Evolutionary conservation across 2,329 filamentous ascomycete genomes (phyloP).

Genomic region (Aureobasidium melanogenum): DNA sequence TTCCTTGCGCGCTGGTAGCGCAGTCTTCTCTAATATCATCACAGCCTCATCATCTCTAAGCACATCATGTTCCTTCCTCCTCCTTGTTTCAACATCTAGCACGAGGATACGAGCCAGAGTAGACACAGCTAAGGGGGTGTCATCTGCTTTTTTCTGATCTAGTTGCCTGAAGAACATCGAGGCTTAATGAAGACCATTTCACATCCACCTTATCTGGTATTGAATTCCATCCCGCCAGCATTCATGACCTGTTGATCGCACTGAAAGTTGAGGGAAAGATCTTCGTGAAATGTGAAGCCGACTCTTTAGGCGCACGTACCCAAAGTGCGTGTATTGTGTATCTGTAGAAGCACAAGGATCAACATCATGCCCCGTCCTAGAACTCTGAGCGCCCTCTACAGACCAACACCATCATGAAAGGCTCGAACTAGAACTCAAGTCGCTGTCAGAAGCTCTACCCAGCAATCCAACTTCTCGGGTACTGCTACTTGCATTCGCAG

Average conservation of each 20-base stretch:
- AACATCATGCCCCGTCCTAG: background rate
- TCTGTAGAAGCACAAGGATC: background rate
- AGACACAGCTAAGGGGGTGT: background rate
- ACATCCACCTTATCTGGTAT: background rate
- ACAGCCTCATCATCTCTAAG: background rate
- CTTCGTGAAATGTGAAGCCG: background rate
- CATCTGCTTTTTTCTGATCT: conserved; percentile 6
- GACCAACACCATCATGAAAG: background rate
- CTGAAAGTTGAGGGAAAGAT: background rate
- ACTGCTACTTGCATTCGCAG: conserved; percentile 5
- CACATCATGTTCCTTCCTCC: background rate
- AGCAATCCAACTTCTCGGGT: background rate
- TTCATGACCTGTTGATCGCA: background rate
- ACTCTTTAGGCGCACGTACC: background rate
- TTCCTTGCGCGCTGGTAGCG: conserved; percentile 5
- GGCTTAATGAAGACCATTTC: conserved; percentile 1
- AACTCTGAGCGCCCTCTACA: background rate
- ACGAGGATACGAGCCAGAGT: background rate
- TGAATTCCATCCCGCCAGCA: background rate
- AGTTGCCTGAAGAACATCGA: background rate
- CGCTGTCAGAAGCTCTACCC: background rate
- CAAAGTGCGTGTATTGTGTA: too few relatives aligned
- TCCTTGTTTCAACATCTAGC: background rate
- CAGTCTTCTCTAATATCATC: background rate
- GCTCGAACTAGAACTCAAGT: background rate